Evolutionary conservation across 1,284 basidiomycete species (phyloP).

Genomic region (Cutaneotrichosporon curvatum): DNA sequence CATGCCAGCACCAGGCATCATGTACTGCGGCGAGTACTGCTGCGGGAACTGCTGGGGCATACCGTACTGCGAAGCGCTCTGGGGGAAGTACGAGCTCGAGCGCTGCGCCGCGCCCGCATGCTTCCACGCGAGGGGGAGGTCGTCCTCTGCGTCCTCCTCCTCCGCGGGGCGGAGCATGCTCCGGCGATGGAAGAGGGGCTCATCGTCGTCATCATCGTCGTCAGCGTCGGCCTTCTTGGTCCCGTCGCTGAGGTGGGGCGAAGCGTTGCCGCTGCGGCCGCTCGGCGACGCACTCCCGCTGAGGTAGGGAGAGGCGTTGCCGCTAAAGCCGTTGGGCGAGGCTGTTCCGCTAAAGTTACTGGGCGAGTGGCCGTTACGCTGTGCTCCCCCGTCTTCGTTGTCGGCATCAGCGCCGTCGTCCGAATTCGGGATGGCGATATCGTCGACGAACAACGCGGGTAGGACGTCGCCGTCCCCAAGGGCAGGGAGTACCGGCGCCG

Average conservation of each 20-base stretch:
- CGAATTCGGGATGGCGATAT: too few relatives aligned
- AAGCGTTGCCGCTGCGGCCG: neutral
- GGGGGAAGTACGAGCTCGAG: neutral
- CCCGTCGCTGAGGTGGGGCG: neutral
- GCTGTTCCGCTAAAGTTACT: too few relatives aligned
- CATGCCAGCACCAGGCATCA: neutral
- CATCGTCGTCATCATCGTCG: conserved; percentile 29
- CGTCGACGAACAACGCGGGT: too few relatives aligned
- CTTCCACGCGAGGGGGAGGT: conserved; percentile 37
- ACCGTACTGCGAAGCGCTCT: conserved; percentile 1
- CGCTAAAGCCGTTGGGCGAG: too few relatives aligned
- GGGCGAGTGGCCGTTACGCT: too few relatives aligned
- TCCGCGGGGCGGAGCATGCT: conserved; percentile 1
- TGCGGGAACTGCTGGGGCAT: neutral
- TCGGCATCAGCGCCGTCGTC: too few relatives aligned
- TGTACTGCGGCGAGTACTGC: conserved; percentile 4
- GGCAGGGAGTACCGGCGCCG: neutral
- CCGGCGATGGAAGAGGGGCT: conserved; percentile 20
- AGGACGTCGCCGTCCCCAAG: neutral
- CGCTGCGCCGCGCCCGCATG: conserved; percentile 23
- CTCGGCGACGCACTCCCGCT: too few relatives aligned
- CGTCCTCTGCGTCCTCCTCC: conserved; percentile 31
- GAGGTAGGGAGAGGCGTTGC: too few relatives aligned
- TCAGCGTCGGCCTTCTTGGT: neutral
- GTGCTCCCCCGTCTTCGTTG: too few relatives aligned